A percentile compares a stretch with the other conserved stretches of the same genome.
Evolutionary conservation across 352 stramenopile species (phyloP).

Genomic region (Discostella stelligera): DNA sequence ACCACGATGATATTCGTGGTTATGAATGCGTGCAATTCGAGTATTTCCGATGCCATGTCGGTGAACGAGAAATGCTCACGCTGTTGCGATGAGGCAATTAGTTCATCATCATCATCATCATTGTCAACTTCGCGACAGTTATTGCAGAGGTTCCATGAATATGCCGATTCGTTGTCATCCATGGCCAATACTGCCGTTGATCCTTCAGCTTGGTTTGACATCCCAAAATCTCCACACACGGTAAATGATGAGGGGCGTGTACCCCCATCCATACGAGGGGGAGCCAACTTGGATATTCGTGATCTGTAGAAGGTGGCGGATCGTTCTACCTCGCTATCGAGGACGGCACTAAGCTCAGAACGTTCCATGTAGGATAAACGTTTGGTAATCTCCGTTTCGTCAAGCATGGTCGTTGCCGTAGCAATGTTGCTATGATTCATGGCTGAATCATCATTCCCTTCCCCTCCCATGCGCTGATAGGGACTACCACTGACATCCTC

Average conservation of each 20-base stretch:
- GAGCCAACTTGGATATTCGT: conserved; percentile 22
- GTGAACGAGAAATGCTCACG: conserved; percentile 17
- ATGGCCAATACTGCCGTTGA: neutral
- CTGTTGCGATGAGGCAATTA: conserved; percentile 1
- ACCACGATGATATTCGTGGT: conserved; percentile 61
- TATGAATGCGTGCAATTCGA: conserved; percentile 70
- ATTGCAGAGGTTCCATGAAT: too few species aligned
- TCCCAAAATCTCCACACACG: neutral
- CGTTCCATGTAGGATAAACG: conserved; percentile 31
- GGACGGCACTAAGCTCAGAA: conserved; percentile 19
- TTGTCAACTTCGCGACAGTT: neutral
- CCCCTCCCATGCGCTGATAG: conserved; percentile 17
- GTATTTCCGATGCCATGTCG: conserved; percentile 48
- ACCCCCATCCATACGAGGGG: conserved; percentile 24
- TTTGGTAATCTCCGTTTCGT: conserved; percentile 19
- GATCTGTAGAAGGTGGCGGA: conserved; percentile 30
- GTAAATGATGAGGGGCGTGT: conserved; percentile 1
- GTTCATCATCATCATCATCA: neutral
- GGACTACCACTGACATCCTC: conserved; percentile 1
- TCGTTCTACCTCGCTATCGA: conserved; percentile 30
- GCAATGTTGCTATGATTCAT: too few species aligned
- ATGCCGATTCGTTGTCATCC: too few species aligned
- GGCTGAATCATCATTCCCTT: too few species aligned
- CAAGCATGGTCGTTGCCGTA: neutral
- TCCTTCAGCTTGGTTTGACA: neutral